Evolutionary conservation across 306 rosid species (phyloP).

Genomic region (Pyrus communis): DNA sequence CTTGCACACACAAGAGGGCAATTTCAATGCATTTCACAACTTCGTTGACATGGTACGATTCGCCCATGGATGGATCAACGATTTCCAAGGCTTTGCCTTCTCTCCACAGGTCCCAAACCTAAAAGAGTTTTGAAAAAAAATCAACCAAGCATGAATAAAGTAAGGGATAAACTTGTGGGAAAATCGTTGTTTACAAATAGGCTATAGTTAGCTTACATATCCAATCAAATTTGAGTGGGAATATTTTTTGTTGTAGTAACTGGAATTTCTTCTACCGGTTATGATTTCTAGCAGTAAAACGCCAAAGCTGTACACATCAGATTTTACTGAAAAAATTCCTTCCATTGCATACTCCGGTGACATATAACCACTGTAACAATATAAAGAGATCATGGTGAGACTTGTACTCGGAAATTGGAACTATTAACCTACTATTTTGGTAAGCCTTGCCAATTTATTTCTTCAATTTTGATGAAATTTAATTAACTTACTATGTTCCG

Average conservation of each 20-base stretch:
- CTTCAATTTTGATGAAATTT: no score
- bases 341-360: slow-evolving; percentile 60
- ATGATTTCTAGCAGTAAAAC: slow-evolving; percentile 50
- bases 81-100: slow-evolving; percentile 30
- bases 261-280: slow-evolving; percentile 46
- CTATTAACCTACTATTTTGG: no score
- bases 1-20: slow-evolving; percentile 52
- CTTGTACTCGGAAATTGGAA: no score
- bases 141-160: no score
- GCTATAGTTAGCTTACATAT: slow-evolving; percentile 33
- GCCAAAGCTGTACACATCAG: slow-evolving; percentile 56
- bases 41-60: slow-evolving; percentile 17
- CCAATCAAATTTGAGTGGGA: slow-evolving; percentile 42
- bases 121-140: no score
- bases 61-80: slow-evolving; percentile 32
- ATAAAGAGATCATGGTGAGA: slow-evolving; percentile 19
- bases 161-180: no score
- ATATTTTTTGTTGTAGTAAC: slow-evolving; percentile 13
- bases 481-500: slow-evolving; percentile 68
- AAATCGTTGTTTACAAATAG: not conserved
- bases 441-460: no score
- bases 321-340: slow-evolving; percentile 43
- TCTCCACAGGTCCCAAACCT: slow-evolving; percentile 64
- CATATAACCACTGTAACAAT: not conserved
- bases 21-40: slow-evolving; percentile 52